Base-by-base conservation (phyloP, 768 basidiomycete genomes). In the Termitomyces sp. region DNA sequence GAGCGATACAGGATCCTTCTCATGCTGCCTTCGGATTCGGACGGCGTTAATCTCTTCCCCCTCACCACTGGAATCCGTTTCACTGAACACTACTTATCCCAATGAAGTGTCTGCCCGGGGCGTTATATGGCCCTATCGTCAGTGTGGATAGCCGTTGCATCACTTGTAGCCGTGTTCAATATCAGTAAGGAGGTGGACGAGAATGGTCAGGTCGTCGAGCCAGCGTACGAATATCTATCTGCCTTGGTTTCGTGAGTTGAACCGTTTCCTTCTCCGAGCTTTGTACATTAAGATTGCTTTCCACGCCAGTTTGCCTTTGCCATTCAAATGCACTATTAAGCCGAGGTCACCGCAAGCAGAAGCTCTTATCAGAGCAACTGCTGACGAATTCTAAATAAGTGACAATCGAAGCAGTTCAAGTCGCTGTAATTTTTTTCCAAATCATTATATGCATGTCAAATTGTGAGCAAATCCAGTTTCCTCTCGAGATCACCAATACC, bases 41-140 rank as follows among this genome's bases (percentile, higher is more conserved):
- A 12, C 32, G 50, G 35, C 50, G 50, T 33, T 51, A 51, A 51
- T 18, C 7, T n/a, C 33, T 35, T n/a, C 33, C 5, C n/a, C 18
- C 16, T 33, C 9, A 6, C n/a, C n/a, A 35, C 4, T 28, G 28
- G 2, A 4, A 28, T 32, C 4, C 33, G 33, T 35, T 35, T n/a
- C 18, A n/a, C 7, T 35, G 18, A 35, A 20, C 7, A 15, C 16
- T 20, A 15, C 7, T 9, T n/a, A 16, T 33, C 16, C 24, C 28
- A 50, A 18, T 18, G 32, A 61, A 71, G 71, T 6, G 49, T 73
- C 13, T 80, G 79, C 57, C 76, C 76, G 5, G 78, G 77, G 1
- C 71, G 71, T 12, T 63, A 69, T 24, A 69, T 79, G 63, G 78
- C 74, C 1, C 69, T 72, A 15, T 67, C 69, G 12, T 66, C 65